These are phyloP conservation scores for Penicillium sp. DNA, from an alignment of 2,329 filamentous ascomycete species.

Conservation along the genomic window DNA sequence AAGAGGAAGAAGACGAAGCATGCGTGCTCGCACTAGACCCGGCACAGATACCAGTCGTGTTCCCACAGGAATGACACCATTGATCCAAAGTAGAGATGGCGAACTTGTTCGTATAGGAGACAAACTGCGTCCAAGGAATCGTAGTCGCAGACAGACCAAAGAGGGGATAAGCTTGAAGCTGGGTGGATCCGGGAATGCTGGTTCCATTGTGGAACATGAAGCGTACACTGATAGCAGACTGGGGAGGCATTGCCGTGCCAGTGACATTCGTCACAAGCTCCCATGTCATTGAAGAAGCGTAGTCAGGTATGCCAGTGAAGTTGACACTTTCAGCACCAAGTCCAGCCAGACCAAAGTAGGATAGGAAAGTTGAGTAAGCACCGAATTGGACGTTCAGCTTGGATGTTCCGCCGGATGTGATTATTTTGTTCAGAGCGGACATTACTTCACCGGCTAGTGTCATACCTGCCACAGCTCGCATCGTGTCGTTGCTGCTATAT, in stretches of 20 bases:
- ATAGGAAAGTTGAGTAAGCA: conserved; percentile 54
- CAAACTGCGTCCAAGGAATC: conserved; percentile 67
- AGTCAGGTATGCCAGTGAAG: conserved; percentile 71
- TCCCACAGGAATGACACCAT: conserved; percentile 72
- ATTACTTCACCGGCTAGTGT: conserved; percentile 60
- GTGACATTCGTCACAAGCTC: conserved; percentile 57
- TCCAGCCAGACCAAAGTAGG: conserved; percentile 55
- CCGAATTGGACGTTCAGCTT: conserved; percentile 53
- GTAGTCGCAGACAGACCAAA: conserved; percentile 53
- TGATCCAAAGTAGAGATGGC: conserved; percentile 57
- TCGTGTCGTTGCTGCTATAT: conserved; percentile 57
- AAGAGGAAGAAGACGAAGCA: conserved; percentile 6
- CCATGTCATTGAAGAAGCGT: conserved; percentile 72
- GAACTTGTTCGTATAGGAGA: conserved; percentile 57
- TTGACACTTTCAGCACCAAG: conserved; percentile 47
- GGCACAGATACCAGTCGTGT: conserved; percentile 52
- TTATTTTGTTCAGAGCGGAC: conserved; percentile 39
- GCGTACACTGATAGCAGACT: conserved; percentile 50
- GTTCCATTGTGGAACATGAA: conserved; percentile 58
- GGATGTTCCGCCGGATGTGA: conserved; percentile 29
- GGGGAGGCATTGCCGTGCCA: conserved; percentile 34
- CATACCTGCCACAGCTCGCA: conserved; percentile 50
- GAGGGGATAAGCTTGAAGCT: conserved; percentile 52
- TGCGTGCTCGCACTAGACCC: conserved; percentile 21
- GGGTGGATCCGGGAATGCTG: conserved; percentile 41